Base-by-base conservation (phyloP, 345 rosid species). In the Gossypium stocksii region DNA sequence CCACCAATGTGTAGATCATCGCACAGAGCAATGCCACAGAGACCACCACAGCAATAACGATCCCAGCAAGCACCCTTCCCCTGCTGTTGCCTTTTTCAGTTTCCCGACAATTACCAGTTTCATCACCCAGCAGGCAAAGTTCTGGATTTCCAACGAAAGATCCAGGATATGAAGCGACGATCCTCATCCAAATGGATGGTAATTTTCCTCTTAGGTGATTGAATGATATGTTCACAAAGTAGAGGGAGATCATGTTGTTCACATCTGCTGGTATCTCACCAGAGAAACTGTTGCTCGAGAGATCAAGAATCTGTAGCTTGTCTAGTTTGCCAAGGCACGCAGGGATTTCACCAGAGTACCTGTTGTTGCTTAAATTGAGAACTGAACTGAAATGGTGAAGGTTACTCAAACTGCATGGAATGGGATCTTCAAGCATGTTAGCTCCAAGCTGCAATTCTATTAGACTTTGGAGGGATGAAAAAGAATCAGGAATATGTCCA, bases 291-390 rank as follows among this genome's bases (percentile, higher is more conserved):
- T 84, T 80, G 73, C 83, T 73, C n/a, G 85, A 85, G 74, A 82
- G 73, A 74, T 85, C 85, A 67, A 85, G 81, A 74, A 78, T 63
- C 58, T 82, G 82, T 23, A 82, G 63, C 74, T 78, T 71, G 76
- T 78, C 79, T 52, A 82, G 74, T 60, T 67, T 77, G 22, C 80
- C 79, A 13, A 84, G 82, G 68, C 87, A 84, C 53, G 56, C 62
- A 14, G 85, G 87, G 76, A 84, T 65, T 45, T 73, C 51, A 11
- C 87, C 83, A 6, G 83, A 82, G 59, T 82, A 68, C 61, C 60
- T 80, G 34, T 84, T 84, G 41, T 74, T 43, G 82, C 85, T 85
- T 44, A 84, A 22, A 80, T 84, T 80, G 19, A 84, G 81, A 70
- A 63, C 77, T 56, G 67, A 71, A 78, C 79, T 80, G 67, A 85